Evolutionary conservation across 192 early-diverging fungal species (phyloP).

Genomic region (Cladochytrium replicatum): DNA sequence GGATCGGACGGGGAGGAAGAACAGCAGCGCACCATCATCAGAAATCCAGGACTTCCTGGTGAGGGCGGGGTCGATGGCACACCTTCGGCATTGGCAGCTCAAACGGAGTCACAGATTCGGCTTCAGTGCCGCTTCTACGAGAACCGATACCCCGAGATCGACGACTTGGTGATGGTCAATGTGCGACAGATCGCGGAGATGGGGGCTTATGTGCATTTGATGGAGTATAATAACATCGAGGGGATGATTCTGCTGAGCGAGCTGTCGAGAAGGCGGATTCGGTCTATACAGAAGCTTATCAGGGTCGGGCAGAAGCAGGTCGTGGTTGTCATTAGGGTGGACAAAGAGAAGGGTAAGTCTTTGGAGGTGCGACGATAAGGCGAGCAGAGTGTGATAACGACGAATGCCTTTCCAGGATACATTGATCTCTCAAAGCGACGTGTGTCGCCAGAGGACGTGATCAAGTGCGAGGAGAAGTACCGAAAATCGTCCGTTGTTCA

Average conservation of each 20-base stretch:
- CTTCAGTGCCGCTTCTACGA: constrained; percentile 86
- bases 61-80: constrained; percentile 16
- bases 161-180: constrained; percentile 94
- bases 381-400: too few relatives aligned
- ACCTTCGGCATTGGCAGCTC: constrained; percentile 19
- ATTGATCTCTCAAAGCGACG: constrained; percentile 97
- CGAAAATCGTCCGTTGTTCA: constrained; percentile 86
- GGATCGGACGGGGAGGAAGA: too few relatives aligned
- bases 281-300: constrained; percentile 92
- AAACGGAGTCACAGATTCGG: constrained; percentile 18
- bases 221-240: constrained; percentile 95
- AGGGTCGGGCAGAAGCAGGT: constrained; percentile 88
- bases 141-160: constrained; percentile 82
- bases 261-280: constrained; percentile 87
- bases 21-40: too few relatives aligned
- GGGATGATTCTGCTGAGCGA: constrained; percentile 95
- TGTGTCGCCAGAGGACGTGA: constrained; percentile 78
- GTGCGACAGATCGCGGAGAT: constrained; percentile 90
- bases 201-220: constrained; percentile 89
- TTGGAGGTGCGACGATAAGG: too few relatives aligned
- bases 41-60: too few relatives aligned
- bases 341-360: constrained; percentile 85
- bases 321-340: constrained; percentile 86
- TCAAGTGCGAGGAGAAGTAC: constrained; percentile 85
- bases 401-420: too few relatives aligned